Evolutionary conservation across 148 eudicot genomes (phyloP).

Genomic region (Gaultheria prostrata): DNA sequence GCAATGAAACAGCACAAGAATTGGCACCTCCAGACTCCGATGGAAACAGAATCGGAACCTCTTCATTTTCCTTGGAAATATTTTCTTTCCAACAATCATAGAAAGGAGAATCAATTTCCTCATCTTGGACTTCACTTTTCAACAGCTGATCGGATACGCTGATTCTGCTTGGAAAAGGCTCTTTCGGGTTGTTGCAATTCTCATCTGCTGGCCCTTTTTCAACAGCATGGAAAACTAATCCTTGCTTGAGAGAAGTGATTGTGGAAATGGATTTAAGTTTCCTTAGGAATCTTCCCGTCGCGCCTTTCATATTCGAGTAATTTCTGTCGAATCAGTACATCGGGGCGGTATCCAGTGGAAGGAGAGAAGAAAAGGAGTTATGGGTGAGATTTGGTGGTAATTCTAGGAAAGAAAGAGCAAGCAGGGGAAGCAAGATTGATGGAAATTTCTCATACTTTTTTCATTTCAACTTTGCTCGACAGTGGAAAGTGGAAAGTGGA

Average conservation of each 20-base stretch:
- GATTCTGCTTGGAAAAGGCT: background rate
- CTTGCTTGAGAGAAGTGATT: slow-evolving; percentile 24
- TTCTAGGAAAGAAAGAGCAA: background rate
- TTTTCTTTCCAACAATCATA: background rate
- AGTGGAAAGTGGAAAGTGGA: slow-evolving; percentile 15
- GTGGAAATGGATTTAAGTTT: slow-evolving; percentile 33
- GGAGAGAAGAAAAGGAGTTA: background rate
- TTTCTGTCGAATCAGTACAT: background rate
- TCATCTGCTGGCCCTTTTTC: background rate
- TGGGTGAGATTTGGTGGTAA: background rate
- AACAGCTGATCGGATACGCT: background rate
- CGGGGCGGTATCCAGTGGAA: background rate
- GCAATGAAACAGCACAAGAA: slow-evolving; percentile 8
- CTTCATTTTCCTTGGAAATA: background rate
- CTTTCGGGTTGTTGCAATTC: background rate
- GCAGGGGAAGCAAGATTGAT: background rate
- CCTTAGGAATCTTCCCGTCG: slow-evolving; percentile 26
- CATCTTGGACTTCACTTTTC: slow-evolving; percentile 18
- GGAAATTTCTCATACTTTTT: background rate
- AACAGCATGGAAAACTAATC: slow-evolving; percentile 4
- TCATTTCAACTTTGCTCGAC: slow-evolving; percentile 3
- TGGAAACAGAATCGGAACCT: background rate
- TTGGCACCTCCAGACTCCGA: background rate
- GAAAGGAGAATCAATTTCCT: slow-evolving; percentile 9
- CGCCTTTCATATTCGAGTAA: slow-evolving; percentile 25